phyloP scores from a whole-genome alignment of 2,329 filamentous ascomycete genomes.

The Rhynchosporium secalis region DNA sequence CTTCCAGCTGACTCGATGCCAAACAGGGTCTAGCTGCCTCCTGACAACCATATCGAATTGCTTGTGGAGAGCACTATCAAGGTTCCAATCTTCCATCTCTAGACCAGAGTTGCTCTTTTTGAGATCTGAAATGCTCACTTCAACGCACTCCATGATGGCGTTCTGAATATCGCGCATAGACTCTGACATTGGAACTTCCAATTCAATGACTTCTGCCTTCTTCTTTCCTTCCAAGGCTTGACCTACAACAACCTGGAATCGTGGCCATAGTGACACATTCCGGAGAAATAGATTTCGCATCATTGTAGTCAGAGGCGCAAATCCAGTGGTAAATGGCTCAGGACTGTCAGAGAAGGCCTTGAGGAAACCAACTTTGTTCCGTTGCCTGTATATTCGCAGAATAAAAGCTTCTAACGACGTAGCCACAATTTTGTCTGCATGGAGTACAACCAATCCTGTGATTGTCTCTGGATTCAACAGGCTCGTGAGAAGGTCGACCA shows the following conservation, averaged over 20 bases:
- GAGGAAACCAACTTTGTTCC: slow-evolving; percentile 89
- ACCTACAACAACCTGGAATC: slow-evolving; percentile 89
- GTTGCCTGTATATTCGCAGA: slow-evolving; percentile 86
- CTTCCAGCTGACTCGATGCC: slow-evolving; percentile 94
- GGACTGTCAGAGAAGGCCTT: slow-evolving; percentile 96
- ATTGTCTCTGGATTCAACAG: slow-evolving; percentile 80
- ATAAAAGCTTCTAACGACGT: slow-evolving; percentile 96
- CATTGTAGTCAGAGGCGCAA: slow-evolving; percentile 84
- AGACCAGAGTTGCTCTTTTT: slow-evolving; percentile 87
- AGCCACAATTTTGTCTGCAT: slow-evolving; percentile 82
- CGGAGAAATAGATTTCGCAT: slow-evolving; percentile 89
- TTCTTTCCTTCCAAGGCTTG: slow-evolving; percentile 86
- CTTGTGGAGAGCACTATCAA: slow-evolving; percentile 87
- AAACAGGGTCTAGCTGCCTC: slow-evolving; percentile 90
- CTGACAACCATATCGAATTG: slow-evolving; percentile 90
- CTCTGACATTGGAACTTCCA: slow-evolving; percentile 95
- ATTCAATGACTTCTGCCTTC: slow-evolving; percentile 94
- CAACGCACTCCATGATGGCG: slow-evolving; percentile 92
- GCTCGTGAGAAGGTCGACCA: slow-evolving; percentile 87
- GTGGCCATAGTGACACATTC: slow-evolving; percentile 86
- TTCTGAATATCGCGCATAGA: slow-evolving; percentile 92
- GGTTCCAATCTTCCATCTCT: slow-evolving; percentile 95
- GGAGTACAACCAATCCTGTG: slow-evolving; percentile 82
- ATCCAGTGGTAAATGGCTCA: slow-evolving; percentile 85
- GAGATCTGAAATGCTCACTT: slow-evolving; percentile 89